phyloP scores from a whole-genome alignment of 202 grass and related monocot genomes.

The Carex sylvatica region DNA sequence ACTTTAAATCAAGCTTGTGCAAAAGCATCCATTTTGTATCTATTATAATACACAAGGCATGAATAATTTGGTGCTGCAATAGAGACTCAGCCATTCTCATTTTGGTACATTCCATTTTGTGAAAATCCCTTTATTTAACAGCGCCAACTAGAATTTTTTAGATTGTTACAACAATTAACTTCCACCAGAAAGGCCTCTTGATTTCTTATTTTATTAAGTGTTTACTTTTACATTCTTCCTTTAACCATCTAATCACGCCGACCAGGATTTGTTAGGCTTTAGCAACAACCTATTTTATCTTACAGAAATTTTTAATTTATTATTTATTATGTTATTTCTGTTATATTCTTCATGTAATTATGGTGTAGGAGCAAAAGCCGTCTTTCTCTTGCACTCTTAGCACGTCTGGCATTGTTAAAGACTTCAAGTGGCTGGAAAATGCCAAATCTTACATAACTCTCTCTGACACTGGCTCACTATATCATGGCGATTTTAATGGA shows the following conservation, averaged over 20 bases:
- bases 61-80: background rate
- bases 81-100: background rate
- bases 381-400: conserved; percentile 49
- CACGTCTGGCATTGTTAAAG: conserved; percentile 45
- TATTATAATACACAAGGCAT: background rate
- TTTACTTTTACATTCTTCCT: background rate
- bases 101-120: background rate
- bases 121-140: background rate
- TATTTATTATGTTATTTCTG: conserved; percentile 1
- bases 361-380: conserved; percentile 51
- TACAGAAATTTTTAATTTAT: background rate
- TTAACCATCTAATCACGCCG: background rate
- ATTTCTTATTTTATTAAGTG: background rate
- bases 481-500: conserved; percentile 51
- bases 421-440: conserved; percentile 80
- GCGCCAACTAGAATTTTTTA: background rate
- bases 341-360: background rate
- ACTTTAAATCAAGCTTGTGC: background rate
- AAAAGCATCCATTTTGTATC: background rate
- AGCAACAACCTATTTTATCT: background rate
- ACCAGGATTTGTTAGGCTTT: background rate
- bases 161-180: background rate
- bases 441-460: conserved; percentile 58
- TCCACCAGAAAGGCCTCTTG: background rate
- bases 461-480: conserved; percentile 48